These are phyloP conservation scores for Aspergillus glaucus DNA, from an alignment of 2,329 filamentous ascomycete genomes.

Conservation along the genomic window DNA sequence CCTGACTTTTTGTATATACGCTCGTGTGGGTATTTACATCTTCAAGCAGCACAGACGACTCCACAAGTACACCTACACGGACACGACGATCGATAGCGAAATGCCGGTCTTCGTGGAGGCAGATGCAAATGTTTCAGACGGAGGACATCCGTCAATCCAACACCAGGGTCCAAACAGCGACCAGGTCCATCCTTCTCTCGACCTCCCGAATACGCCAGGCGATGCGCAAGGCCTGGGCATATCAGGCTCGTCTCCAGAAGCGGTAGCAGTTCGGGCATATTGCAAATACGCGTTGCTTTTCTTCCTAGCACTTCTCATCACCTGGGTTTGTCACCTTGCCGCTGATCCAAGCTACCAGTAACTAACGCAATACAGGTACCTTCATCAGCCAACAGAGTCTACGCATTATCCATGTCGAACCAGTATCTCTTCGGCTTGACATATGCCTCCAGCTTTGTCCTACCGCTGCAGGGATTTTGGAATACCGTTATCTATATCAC, in stretches of 20 bases:
- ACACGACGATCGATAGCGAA: background rate
- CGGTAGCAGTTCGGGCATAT: background rate
- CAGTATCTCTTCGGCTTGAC: constrained; percentile 52
- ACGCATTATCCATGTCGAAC: constrained; percentile 54
- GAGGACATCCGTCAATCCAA: background rate
- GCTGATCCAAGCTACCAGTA: background rate
- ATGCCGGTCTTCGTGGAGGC: background rate
- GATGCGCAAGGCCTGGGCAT: background rate
- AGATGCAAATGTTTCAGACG: background rate
- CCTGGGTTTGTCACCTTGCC: constrained; percentile 19
- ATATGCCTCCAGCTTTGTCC: constrained; percentile 62
- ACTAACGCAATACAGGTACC: constrained; percentile 40
- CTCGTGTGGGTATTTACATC: constrained; percentile 13
- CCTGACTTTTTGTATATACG: constrained; percentile 13
- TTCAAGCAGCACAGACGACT: background rate
- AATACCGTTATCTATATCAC: constrained; percentile 66
- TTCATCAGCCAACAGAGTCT: constrained; percentile 67
- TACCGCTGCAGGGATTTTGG: constrained; percentile 75
- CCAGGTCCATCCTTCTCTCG: background rate
- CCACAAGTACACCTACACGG: background rate
- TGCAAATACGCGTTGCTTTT: constrained; percentile 18
- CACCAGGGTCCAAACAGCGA: background rate
- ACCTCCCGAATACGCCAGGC: background rate
- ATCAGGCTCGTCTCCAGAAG: background rate
- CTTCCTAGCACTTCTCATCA: constrained; percentile 28